Percentiles rank a stretch among this genome's conserved stretches.
phyloP scores from a whole-genome alignment of 768 basidiomycete genomes.

The Russula virescens region DNA sequence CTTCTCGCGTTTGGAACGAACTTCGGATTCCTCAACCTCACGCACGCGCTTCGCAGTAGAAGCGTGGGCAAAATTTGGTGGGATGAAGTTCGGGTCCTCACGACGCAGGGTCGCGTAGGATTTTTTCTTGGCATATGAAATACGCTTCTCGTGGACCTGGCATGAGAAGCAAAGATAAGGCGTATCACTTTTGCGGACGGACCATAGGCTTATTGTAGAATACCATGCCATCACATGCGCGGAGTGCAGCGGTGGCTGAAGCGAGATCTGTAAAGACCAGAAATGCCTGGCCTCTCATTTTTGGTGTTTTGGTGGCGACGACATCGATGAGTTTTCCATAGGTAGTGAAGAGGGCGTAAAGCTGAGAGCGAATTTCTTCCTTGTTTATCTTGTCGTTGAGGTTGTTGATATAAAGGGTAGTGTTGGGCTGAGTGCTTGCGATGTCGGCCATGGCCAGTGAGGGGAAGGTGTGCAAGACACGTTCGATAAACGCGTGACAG shows the following conservation, averaged over 20 bases:
- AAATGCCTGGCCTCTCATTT: conserved; percentile 93
- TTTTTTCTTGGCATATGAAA: conserved; percentile 85
- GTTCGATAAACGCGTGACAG: too few relatives aligned
- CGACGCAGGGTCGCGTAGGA: conserved; percentile 76
- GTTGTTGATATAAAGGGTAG: conserved; percentile 88
- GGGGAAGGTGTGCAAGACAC: neutral
- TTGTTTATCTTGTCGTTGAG: conserved; percentile 92
- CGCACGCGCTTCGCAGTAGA: conserved; percentile 55
- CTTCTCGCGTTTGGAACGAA: conserved; percentile 49
- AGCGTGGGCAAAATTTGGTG: conserved; percentile 60
- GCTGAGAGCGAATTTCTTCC: conserved; percentile 75
- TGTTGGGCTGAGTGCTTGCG: conserved; percentile 59
- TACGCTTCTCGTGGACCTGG: conserved; percentile 49
- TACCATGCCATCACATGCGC: conserved; percentile 86
- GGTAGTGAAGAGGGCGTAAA: conserved; percentile 86
- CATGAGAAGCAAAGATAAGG: conserved; percentile 19
- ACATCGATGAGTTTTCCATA: conserved; percentile 94
- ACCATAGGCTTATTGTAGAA: conserved; percentile 94
- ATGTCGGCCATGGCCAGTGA: conserved; percentile 35
- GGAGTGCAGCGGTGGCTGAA: conserved; percentile 86
- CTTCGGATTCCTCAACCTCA: conserved; percentile 51
- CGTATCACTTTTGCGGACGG: conserved; percentile 32
- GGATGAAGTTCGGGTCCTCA: conserved; percentile 78
- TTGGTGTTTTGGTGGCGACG: conserved; percentile 77
- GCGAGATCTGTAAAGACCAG: conserved; percentile 92